Conservation (phyloP, 306 rosid species). For the Begonia masoniana region DNA sequence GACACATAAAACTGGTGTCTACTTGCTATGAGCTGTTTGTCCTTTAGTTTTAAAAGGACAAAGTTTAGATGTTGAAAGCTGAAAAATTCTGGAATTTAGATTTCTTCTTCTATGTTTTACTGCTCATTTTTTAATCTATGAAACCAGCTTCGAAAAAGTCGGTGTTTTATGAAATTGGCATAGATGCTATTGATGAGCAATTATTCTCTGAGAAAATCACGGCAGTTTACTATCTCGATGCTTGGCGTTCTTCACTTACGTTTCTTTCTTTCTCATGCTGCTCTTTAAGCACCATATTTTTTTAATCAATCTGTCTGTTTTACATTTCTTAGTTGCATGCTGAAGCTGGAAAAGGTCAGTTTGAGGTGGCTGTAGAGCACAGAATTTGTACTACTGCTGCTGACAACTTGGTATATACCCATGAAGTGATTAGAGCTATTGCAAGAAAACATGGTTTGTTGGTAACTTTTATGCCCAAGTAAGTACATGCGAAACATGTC, state of each 20-base stretch:
- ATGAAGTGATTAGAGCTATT: conserved; percentile 58
- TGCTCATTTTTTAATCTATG: too few relatives aligned
- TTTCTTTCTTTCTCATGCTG: not conserved
- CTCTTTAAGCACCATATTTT: conserved; percentile 3
- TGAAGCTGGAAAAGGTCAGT: conserved; percentile 86
- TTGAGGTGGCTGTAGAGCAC: conserved; percentile 55
- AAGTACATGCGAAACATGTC: conserved; percentile 13
- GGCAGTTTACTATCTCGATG: too few relatives aligned
- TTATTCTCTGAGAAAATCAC: too few relatives aligned
- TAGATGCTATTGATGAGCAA: not conserved
- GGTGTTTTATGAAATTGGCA: not conserved
- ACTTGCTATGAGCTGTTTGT: too few relatives aligned
- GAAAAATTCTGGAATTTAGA: too few relatives aligned
- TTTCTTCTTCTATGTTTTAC: too few relatives aligned
- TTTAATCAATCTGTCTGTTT: conserved; percentile 3
- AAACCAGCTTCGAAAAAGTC: too few relatives aligned
- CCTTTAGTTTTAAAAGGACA: too few relatives aligned
- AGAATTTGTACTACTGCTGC: conserved; percentile 50
- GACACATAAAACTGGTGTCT: too few relatives aligned
- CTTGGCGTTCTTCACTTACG: too few relatives aligned
- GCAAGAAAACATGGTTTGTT: conserved; percentile 74
- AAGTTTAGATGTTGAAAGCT: too few relatives aligned
- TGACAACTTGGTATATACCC: conserved; percentile 57
- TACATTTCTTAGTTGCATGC: conserved; percentile 51
- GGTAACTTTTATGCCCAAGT: conserved; percentile 92